Evolutionary conservation across 192 early-diverging fungal genomes (phyloP).

Genomic region (Backusella luteola): DNA sequence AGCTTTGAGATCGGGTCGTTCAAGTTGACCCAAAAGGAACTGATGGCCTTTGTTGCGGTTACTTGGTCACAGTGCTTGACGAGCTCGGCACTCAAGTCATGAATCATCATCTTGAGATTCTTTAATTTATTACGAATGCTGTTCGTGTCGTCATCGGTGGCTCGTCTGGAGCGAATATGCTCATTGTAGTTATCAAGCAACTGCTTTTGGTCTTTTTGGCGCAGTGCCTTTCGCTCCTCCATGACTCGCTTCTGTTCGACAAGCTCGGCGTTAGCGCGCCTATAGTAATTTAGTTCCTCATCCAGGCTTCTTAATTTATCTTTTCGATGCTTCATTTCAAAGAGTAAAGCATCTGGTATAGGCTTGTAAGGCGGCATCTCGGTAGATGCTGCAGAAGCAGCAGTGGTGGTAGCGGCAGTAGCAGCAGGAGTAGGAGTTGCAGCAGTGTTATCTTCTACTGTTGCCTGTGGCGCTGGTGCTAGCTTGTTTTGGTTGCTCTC

Average conservation of each 20-base stretch:
- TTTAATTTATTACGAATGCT: constrained; percentile 40
- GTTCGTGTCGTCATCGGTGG: constrained; percentile 43
- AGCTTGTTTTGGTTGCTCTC: neutral
- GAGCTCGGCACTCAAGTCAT: constrained; percentile 35
- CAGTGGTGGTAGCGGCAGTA: neutral
- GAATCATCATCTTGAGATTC: constrained; percentile 36
- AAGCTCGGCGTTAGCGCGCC: neutral
- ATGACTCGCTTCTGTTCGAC: neutral
- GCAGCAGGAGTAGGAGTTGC: neutral
- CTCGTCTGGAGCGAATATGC: constrained; percentile 38
- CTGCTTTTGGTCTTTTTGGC: constrained; percentile 19
- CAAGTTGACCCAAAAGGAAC: constrained; percentile 34
- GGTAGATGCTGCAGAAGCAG: neutral
- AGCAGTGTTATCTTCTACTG: neutral
- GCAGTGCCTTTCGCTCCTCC: neutral
- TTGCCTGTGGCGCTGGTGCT: neutral
- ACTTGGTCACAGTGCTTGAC: constrained; percentile 17
- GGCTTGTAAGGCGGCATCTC: neutral
- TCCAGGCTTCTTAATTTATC: neutral
- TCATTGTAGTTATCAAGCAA: constrained; percentile 26
- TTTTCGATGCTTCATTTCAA: neutral
- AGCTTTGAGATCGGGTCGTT: constrained; percentile 31
- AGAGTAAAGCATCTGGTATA: neutral
- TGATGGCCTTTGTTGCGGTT: constrained; percentile 30
- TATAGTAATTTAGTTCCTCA: neutral